Evolutionary conservation across 768 basidiomycete genomes (phyloP).

Genomic region (Gloeopeniophorella convolvens): DNA sequence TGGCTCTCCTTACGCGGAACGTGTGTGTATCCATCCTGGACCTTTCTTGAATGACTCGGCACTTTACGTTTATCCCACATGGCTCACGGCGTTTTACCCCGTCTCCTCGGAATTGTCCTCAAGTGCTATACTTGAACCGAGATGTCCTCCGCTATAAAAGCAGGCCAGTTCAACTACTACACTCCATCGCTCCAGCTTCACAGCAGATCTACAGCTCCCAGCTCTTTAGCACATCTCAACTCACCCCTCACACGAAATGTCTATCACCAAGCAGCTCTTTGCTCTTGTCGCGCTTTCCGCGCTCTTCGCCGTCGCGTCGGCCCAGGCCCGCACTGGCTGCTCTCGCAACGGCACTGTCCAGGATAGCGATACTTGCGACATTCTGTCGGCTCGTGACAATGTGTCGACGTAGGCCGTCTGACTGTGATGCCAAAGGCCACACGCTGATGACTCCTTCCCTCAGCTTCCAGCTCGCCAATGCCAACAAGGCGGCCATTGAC

Average conservation of each 20-base stretch:
- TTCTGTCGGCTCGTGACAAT: slow-evolving; percentile 40
- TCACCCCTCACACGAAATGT: not conserved
- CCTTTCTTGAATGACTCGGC: too few relatives aligned
- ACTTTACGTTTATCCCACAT: not conserved
- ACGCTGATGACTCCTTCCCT: not conserved
- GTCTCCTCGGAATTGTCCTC: too few relatives aligned
- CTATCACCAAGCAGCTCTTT: not conserved
- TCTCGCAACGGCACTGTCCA: slow-evolving; percentile 46
- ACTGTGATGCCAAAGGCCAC: not conserved
- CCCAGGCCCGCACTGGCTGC: slow-evolving; percentile 30
- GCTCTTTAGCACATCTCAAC: not conserved
- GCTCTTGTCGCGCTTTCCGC: slow-evolving; percentile 1
- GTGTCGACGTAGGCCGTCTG: slow-evolving; percentile 38
- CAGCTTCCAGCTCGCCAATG: slow-evolving; percentile 53
- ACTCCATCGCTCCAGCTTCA: not conserved
- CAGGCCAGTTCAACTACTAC: not conserved
- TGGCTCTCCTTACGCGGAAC: too few relatives aligned
- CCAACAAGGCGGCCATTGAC: slow-evolving; percentile 44
- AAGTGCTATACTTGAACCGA: not conserved
- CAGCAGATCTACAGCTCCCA: not conserved
- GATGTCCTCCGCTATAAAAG: not conserved
- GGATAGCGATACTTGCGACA: slow-evolving; percentile 49
- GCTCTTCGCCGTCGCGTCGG: not conserved
- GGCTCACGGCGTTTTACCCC: not conserved
- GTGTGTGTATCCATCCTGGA: too few relatives aligned